Evolutionary conservation across 371 early-diverging fungal species (phyloP), one percentile per base, ranked within the genome.

Genomic region (Dinochytrium kinnereticum): DNA sequence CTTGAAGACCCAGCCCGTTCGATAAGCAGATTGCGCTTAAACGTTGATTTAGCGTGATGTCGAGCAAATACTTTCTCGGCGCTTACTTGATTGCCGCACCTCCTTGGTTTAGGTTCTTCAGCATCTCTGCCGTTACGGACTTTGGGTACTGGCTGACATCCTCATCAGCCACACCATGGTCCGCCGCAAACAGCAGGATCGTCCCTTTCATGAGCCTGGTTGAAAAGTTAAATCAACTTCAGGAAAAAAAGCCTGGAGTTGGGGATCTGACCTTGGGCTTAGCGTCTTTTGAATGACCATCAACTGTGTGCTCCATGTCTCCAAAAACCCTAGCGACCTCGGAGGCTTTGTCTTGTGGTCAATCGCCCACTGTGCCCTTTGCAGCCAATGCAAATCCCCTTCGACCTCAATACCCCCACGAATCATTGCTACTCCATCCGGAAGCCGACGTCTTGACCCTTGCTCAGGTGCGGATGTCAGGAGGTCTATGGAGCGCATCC

Each of bases 81-180:
- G 65, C 75, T 24, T 59, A 75, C 75, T 76, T 73, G 59, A 78
- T 74, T 2, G 78, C 78, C 1, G 78, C 78, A 0, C 78, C 78
- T 7, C 78, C 78, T 2, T 7, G 17, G n/a, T 50, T 50, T 1
- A 78, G 30, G 59, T 78, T 78, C n/a, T 49, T 40, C 19, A 78
- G 69, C 79, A 78, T 78, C 59, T 78, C 76, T 5, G 65, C 44
- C 36, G 79, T 78, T 26, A 78, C 79, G 40, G 38, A 51, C 39
- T 67, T 59, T 24, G 79, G 79, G 65, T 68, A 78, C 51, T 68
- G 68, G 28, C 68, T 66, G 31, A 76, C 76, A 51, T 26, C 55
- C 15, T 71, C 76, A 30, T 76, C 75, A 1, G 76, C 71, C 40
- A 78, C 36, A 3, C 79, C 79, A 37, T 78, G 76, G 31, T 78